These are phyloP conservation scores for Aspergillus nanangensis DNA, from an alignment of 495 filamentous ascomycete species.

Conservation along the genomic window DNA sequence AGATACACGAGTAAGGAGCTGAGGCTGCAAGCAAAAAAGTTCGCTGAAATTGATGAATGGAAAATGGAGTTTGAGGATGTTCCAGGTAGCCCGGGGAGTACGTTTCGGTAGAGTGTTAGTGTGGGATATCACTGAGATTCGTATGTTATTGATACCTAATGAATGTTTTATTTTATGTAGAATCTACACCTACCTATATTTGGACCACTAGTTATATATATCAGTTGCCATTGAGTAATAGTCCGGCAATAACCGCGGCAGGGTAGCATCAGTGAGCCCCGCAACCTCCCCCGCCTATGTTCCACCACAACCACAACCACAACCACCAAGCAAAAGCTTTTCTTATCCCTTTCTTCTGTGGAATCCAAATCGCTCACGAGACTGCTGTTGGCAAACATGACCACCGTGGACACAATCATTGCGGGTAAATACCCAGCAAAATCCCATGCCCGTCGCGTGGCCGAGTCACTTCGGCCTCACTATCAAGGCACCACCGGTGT, in stretches of 20 bases:
- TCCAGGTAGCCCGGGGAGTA: conserved; percentile 21
- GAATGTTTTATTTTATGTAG: too few species aligned
- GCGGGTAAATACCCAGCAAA: conserved; percentile 93
- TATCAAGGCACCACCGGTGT: conserved; percentile 28
- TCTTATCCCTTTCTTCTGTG: too few species aligned
- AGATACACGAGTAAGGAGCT: conserved; percentile 32
- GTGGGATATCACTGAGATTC: too few species aligned
- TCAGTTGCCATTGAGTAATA: not conserved
- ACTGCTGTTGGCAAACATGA: conserved; percentile 28
- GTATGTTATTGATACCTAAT: too few species aligned
- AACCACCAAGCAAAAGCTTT: not conserved
- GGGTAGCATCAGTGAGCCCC: not conserved
- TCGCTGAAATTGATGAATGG: conserved; percentile 66
- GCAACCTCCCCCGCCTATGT: not conserved
- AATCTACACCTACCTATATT: too few species aligned
- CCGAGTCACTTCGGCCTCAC: conserved; percentile 55
- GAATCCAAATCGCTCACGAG: too few species aligned
- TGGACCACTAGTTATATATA: too few species aligned
- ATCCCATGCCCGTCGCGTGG: conserved; percentile 77
- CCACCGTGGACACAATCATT: conserved; percentile 42
- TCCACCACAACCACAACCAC: not conserved
- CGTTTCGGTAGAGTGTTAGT: too few species aligned
- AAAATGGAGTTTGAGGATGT: conserved; percentile 70
- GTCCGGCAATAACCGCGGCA: not conserved
- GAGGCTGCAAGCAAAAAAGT: conserved; percentile 45